Evolutionary conservation across 257 asterid genomes (phyloP), one percentile per base, ranked within the genome.

Genomic region (Linaria vulgaris): DNA sequence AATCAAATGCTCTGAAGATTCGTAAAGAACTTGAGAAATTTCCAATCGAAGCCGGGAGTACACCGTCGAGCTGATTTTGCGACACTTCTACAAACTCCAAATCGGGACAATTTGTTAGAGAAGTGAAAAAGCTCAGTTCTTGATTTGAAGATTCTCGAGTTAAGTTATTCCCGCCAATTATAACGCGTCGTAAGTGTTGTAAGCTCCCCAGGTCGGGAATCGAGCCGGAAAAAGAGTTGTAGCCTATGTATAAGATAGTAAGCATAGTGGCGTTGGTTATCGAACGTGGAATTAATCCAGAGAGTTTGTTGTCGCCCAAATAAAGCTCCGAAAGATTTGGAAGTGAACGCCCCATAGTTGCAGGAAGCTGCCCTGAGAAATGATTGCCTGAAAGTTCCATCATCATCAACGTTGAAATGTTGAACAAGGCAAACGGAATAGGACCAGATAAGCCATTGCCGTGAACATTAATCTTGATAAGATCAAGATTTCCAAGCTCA

Each of bases 211-310:
- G 45, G 22, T 61, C 12, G 0, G 91, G 89, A 27, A 82, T 24
- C 0, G 72, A 44, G 14, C 90, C 86, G 34, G 45, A 13, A 12
- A 83, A 72, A 12, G 66, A 53, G 75, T 79, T 83, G 0, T 5
- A 0, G 1, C 0, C 1, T 64, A 79, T 22, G 38, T 0, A 54
- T 39, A 83, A 10, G 19, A 47, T 0, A 12, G 43, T 3, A 30
- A 86, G 81, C 27, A 71, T 72, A 41, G 91, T 69, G 69, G 85
- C 80, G 72, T 86, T 86, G 64, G 39, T 65, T 13, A 81, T 68
- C 21, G 64, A 81, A 27, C 71, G 50, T 6, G 88, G 87, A 27
- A 86, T 66, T 9, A 15, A 5, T 22, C 58, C 58, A 15, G 10
- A 52, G 23, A 52, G 25, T 20, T 52, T 51, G 70, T 85, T 85